Conservation (phyloP, 2,329 filamentous ascomycete genomes). For the Hirsutella rhossiliensis region DNA sequence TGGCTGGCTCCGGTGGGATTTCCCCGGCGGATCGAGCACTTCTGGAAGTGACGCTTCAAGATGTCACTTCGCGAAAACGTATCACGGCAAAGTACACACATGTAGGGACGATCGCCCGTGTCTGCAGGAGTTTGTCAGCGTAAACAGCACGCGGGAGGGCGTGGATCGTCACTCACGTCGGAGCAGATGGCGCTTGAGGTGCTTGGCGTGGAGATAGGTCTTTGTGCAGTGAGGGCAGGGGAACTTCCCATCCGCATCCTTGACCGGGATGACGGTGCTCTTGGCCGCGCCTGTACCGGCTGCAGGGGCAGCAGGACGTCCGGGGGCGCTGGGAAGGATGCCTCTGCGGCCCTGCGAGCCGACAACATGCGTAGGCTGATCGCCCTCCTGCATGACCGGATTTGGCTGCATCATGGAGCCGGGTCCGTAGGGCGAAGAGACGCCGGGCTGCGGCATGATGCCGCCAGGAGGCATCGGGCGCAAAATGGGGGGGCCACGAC, state of each 20-base stretch:
- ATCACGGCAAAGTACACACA: slow-evolving; percentile 95
- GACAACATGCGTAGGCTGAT: slow-evolving; percentile 79
- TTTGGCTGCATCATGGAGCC: slow-evolving; percentile 44
- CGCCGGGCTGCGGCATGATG: slow-evolving; percentile 44
- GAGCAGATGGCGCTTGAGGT: slow-evolving; percentile 89
- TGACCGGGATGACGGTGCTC: slow-evolving; percentile 75
- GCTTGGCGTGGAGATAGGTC: slow-evolving; percentile 94
- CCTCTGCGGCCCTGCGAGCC: slow-evolving; percentile 88
- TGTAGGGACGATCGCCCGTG: slow-evolving; percentile 94
- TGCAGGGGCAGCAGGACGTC: slow-evolving; percentile 64
- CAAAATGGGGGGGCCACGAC: slow-evolving; percentile 45
- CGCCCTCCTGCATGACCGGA: slow-evolving; percentile 41
- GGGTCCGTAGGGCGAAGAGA: slow-evolving; percentile 49
- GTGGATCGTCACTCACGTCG: slow-evolving; percentile 62
- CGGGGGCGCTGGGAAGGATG: slow-evolving; percentile 82
- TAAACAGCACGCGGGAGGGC: slow-evolving; percentile 5
- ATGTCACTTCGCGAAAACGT: slow-evolving; percentile 98
- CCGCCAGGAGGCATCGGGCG: slow-evolving; percentile 62
- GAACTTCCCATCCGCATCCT: slow-evolving; percentile 96
- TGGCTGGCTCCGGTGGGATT: slow-evolving; percentile 94
- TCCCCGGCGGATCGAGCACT: slow-evolving; percentile 91
- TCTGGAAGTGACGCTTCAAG: slow-evolving; percentile 96
- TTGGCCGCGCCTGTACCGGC: slow-evolving; percentile 59
- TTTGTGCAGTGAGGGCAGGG: slow-evolving; percentile 97
- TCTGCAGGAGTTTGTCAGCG: slow-evolving; percentile 41